These are phyloP conservation scores for Potentilla sterilis DNA, from an alignment of 306 rosid species.

Conservation along the genomic window DNA sequence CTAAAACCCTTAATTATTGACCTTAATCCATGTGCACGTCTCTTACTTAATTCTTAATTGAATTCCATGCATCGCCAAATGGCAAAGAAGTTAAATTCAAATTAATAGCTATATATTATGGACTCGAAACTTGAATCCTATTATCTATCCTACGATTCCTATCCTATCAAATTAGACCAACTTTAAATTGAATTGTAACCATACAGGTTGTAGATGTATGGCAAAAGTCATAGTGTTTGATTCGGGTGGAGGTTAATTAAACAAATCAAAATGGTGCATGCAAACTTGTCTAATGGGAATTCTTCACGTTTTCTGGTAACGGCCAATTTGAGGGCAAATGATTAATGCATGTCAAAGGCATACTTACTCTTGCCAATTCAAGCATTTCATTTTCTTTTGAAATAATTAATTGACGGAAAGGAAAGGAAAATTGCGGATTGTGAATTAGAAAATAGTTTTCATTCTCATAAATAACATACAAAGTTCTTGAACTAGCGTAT, in stretches of 20 bases:
- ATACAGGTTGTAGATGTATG: background rate
- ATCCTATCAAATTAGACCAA: background rate
- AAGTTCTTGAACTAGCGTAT: no score
- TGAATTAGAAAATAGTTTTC: no score
- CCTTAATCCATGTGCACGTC: background rate
- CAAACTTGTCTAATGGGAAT: background rate
- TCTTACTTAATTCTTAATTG: background rate
- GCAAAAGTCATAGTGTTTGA: background rate
- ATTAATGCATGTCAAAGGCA: background rate
- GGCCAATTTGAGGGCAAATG: background rate
- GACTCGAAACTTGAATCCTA: conserved; percentile 2
- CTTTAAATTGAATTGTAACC: background rate
- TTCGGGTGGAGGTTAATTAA: background rate
- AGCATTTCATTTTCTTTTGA: background rate
- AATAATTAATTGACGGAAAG: no score
- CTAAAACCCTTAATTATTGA: background rate
- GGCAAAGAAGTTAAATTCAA: background rate
- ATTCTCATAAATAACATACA: no score
- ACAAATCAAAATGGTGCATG: background rate
- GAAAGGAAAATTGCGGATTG: no score
- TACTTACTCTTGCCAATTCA: background rate
- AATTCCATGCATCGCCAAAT: background rate
- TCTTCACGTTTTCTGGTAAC: background rate
- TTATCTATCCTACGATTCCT: background rate
- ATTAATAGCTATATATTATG: background rate